Evolutionary conservation across 2,329 filamentous ascomycete genomes (phyloP), one percentile per base, ranked within the genome.

Genomic region (Diaporthe citrichinensis): DNA sequence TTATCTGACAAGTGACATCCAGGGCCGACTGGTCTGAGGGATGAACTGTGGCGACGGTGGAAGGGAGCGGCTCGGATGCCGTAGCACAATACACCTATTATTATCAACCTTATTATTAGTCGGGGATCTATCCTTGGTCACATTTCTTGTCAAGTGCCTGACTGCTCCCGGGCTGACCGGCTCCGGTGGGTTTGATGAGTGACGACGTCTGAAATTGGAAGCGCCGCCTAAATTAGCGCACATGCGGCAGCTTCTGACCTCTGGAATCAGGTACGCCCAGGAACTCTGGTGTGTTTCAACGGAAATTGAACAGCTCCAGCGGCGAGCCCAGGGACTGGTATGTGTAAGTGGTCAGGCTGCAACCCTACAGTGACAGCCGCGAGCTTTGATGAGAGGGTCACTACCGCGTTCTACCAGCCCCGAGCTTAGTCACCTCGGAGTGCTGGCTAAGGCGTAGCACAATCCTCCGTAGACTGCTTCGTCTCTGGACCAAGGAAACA

Each of bases 331-430:
- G 31, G 58, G 39, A 71, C 31, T 65, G 44, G 62, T 57, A 31
- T 51, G 59, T 20, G 71, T 58, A 57, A 73, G 62, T 34, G 44
- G 31, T 41, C 36, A 62, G 71, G 41, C 55, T 61, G 69, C 39
- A 44, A n/a, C 23, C 34, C 34, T 59, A 73, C 34, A 34, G 23
- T 23, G 59, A 46, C 51, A 69, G 53, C 61, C 71, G 59, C 49
- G 49, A 28, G 25, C 46, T 73, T 73, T 61, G 59, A 75, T 73
- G 71, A 49, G 59, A 73, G 74, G 74, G 57, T 71, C 53, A 74
- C 44, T 61, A 46, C 44, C 41, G 55, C 20, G 39, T 20, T 34
- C 51, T 44, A 31, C 57, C 53, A 57, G 51, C 28, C 28, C 61
- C 34, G 49, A 57, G 62, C 59, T 68, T 53, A 31, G 20, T 41